phyloP scores from a whole-genome alignment of 306 rosid species.

The Erythrophleum fordii region DNA sequence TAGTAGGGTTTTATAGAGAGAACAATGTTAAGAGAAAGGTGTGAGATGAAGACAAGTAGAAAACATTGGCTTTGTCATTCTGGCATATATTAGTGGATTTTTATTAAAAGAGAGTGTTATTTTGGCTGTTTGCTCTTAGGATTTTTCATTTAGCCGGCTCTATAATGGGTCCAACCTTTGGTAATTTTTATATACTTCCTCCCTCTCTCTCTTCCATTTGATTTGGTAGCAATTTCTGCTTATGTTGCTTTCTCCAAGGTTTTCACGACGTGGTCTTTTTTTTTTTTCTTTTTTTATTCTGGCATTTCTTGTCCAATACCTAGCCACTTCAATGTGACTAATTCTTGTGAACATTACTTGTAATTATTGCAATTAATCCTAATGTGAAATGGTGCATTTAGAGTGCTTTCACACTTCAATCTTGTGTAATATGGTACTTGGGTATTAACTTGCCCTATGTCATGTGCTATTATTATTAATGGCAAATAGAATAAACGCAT shows the following conservation, averaged over 20 bases:
- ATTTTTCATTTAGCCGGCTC: slow-evolving; percentile 77
- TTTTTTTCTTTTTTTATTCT: neutral
- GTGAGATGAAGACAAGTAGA: slow-evolving; percentile 52
- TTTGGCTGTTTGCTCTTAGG: slow-evolving; percentile 60
- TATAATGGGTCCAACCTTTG: slow-evolving; percentile 37
- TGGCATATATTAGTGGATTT: slow-evolving; percentile 50
- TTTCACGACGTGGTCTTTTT: slow-evolving; percentile 35
- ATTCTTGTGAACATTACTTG: slow-evolving; percentile 11
- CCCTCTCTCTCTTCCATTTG: slow-evolving; percentile 27
- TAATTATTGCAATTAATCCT: slow-evolving; percentile 15
- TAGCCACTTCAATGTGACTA: slow-evolving; percentile 42
- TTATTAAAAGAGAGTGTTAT: slow-evolving; percentile 20
- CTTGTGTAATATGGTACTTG: slow-evolving; percentile 12
- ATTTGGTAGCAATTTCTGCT: slow-evolving; percentile 44
- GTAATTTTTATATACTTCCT: slow-evolving; percentile 21
- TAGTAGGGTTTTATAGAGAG: slow-evolving; percentile 48
- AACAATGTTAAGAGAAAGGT: slow-evolving; percentile 25
- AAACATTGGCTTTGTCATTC: slow-evolving; percentile 48
- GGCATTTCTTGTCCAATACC: slow-evolving; percentile 18
- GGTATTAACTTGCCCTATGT: slow-evolving; percentile 29
- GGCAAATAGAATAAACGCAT: slow-evolving; percentile 32
- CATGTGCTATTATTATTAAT: neutral
- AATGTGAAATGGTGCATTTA: neutral
- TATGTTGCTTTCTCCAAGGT: slow-evolving; percentile 42
- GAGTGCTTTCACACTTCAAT: slow-evolving; percentile 28